Base-by-base conservation (phyloP, 768 basidiomycete species). In the Artomyces pyxidatus region DNA sequence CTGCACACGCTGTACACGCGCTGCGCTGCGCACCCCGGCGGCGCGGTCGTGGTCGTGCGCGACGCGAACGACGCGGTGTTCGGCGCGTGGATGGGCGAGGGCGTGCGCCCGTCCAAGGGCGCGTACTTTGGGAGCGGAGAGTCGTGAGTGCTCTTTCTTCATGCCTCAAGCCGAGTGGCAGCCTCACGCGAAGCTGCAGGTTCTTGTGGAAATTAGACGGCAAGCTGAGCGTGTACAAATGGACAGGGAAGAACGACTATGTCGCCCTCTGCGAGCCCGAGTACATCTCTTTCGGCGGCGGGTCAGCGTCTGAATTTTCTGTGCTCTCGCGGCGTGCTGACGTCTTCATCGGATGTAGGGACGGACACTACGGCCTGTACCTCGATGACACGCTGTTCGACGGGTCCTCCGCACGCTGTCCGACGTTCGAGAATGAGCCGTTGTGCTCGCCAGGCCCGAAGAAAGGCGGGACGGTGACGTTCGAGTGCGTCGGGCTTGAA, bases 401-500 rank as follows among this genome's bases (percentile, higher is more conserved):
- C 38, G 94, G 95, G 6, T 87, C 89, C 0, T 89, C 89, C 1
- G 88, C 90, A 2, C 72, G 71, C 0, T 92, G 91, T 58, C 85
- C 83, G 1, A 92, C 92, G 1, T 97, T 93, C 63, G 80, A 76
- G 30, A 98, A 99, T 59, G 85, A 88, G 27, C 78, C 87, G 0
- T 65, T 95, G 14, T 94, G 89, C 61, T 70, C 74, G 8, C 30
- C 21, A 0, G 60, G 57, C n/a, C 71, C 74, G 0, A 60, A 67
- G 0, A 68, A 65, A 40, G 71, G 68, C 47, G 77, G 74, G 2
- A 68, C 70, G 6, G 75, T 75, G 8, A 65, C 71, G n/a, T 98
- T 97, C 56, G 91, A 95, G 60, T 91, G 91, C 64, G 84, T 95
- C 0, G 92, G 86, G 12, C 64, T 98, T 47, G 94, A 97, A 61